Base-by-base conservation (phyloP, 441 rosid genomes). In the Gossypium trilobum region DNA sequence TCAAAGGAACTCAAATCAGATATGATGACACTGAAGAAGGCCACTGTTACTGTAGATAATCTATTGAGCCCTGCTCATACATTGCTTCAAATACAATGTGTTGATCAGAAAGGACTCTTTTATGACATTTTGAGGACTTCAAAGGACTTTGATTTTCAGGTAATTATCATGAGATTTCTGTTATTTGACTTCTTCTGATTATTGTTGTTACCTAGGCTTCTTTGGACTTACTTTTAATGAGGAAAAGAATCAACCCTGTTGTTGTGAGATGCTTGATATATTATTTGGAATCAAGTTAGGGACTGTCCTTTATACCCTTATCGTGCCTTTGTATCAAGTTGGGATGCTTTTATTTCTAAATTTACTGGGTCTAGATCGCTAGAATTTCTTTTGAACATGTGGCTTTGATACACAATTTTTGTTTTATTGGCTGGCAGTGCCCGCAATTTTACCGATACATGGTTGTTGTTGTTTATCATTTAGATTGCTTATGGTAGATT, bases 111-210 rank as follows among this genome's bases (percentile, higher is more conserved):
- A 56, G 88, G 92, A 0, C 86, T 88, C 68, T 77, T 88, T 67
- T 88, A 88, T 52, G 92, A 86, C 81, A 82, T 88, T 62, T 73
- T 88, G 80, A 81, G 86, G 78, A 86, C 87, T 70, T 86, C 87
- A 17, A 88, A 88, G 74, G 92, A 88, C 71, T 83, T 81, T 8
- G 68, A 86, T 64, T 81, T 86, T 39, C 88, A 83, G 80, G 89
- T 87, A 81, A 60, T 73, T 33, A 33, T 56, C 33, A 4, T 70
- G 25, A 62, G 50, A 11, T 72, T 62, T 56, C 4, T 58, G 25
- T 62, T 33, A 31, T 52, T 62, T 14, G 2, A 14, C 44, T 73
- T 13, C 54, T 17, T 25, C 48, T 27, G n/a, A 7, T 56, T 10
- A 2, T 17, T 76, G 46, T 4, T 68, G 29, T 31, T 23, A 50